Percentiles rank a stretch among this genome's conserved stretches.
Evolutionary conservation across 1,139 yeast genomes (phyloP).

Genomic region (Geotrichum restrictum): DNA sequence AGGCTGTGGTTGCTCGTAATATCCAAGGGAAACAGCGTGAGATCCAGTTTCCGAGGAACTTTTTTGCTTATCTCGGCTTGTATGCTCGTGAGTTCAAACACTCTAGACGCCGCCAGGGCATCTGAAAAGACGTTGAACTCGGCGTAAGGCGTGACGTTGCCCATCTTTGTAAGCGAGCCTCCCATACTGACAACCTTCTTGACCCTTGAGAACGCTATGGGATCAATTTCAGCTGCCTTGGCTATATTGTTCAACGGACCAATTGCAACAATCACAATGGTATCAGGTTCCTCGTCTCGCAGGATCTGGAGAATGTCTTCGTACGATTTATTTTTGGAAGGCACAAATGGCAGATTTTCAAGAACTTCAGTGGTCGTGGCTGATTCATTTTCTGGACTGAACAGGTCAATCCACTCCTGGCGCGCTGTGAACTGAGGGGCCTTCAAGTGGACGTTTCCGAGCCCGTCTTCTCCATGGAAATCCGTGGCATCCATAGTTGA

Average conservation of each 20-base stretch:
- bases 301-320: constrained; percentile 39
- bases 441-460: constrained; percentile 40
- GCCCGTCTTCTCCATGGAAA: constrained; percentile 44
- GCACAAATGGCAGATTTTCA: constrained; percentile 32
- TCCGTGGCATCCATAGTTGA: constrained; percentile 40
- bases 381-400: constrained; percentile 16
- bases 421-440: constrained; percentile 40
- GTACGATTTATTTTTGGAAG: constrained; percentile 35
- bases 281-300: constrained; percentile 35
- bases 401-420: constrained; percentile 32
- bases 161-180: constrained; percentile 39
- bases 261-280: constrained; percentile 41
- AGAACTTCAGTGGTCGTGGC: constrained; percentile 3
- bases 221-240: constrained; percentile 40
- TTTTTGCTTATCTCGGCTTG: constrained; percentile 29
- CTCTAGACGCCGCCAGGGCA: constrained; percentile 42
- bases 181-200: constrained; percentile 43
- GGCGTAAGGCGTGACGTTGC: constrained; percentile 43
- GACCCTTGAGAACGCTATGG: constrained; percentile 38
- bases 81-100: constrained; percentile 37
- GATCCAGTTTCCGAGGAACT: constrained; percentile 32
- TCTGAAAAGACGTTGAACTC: constrained; percentile 45
- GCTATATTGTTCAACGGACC: constrained; percentile 46
- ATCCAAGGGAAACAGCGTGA: constrained; percentile 42
- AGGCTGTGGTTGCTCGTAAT: constrained; percentile 38